phyloP scores from a whole-genome alignment of 1,139 yeast species.

The Kluyveromyces sp. region DNA sequence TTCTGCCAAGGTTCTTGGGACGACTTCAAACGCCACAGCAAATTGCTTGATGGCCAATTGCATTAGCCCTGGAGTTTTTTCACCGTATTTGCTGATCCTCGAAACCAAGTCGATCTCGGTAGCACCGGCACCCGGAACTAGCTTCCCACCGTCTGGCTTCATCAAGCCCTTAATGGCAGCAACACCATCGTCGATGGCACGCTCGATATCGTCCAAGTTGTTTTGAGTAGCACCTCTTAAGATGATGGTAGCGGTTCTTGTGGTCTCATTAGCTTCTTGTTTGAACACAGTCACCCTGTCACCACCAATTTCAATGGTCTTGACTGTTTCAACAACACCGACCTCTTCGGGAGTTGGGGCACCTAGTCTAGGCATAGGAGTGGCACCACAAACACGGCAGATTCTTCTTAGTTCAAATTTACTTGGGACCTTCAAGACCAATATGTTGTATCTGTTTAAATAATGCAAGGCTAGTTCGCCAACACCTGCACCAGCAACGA shows the following conservation, averaged over 20 bases:
- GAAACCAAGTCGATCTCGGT: constrained; percentile 86
- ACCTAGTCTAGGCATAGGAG: constrained; percentile 90
- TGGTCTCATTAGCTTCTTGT: constrained; percentile 54
- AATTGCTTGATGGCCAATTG: constrained; percentile 91
- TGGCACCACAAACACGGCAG: constrained; percentile 95
- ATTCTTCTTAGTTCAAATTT: constrained; percentile 91
- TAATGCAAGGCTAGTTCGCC: constrained; percentile 93
- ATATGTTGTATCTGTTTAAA: constrained; percentile 74
- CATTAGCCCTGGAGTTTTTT: constrained; percentile 83
- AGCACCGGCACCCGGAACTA: constrained; percentile 96
- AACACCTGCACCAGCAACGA: constrained; percentile 86
- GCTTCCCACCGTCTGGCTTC: constrained; percentile 56
- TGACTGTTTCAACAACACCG: constrained; percentile 82
- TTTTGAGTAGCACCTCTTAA: constrained; percentile 97
- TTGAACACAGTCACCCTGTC: constrained; percentile 93
- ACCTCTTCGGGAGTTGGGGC: constrained; percentile 94
- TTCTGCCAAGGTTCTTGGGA: constrained; percentile 89
- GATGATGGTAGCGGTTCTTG: constrained; percentile 86
- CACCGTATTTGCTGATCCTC: constrained; percentile 76
- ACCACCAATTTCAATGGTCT: constrained; percentile 92
- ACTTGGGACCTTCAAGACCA: constrained; percentile 84
- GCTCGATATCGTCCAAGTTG: constrained; percentile 85
- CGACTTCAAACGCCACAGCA: constrained; percentile 90
- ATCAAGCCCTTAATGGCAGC: constrained; percentile 83
- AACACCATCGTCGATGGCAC: constrained; percentile 97